Base-by-base conservation (phyloP, 2,329 filamentous ascomycete genomes). In the Neofusicoccum umdonicola region DNA sequence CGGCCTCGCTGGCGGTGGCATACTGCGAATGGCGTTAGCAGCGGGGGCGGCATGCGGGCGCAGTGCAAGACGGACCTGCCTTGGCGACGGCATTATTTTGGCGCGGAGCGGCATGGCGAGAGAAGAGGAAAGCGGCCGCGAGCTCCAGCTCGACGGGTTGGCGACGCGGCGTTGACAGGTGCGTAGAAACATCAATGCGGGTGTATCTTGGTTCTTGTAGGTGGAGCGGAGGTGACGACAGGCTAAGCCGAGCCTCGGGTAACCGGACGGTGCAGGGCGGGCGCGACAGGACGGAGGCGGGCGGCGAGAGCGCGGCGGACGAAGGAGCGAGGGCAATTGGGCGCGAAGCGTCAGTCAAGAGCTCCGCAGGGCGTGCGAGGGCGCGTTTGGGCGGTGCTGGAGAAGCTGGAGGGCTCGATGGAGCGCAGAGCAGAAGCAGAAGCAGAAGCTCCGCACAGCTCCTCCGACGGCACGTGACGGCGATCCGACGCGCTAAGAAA, bases 101-200 rank as follows among this genome's bases (percentile, higher is more conserved):
- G 90, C 90, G 82, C 88, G 88, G 69, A 96, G 84, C 76, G 92
- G 92, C 92, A 97, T 97, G 65, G 72, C 79, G 71, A 68, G 42
- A 66, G 66, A 63, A 64, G 44, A 44, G 22, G 19, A 50, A 6
- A 57, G 44, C 44, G 45, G 71, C 66, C 75, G 75, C 69, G 75
- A 73, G 71, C 67, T 72, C 68, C 75, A 75, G 70, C 72, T 77
- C 73, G 76, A 72, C 75, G 74, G 76, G 66, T 74, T 71, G 64
- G 78, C 74, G 71, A 74, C 67, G 64, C 79, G 73, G 73, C 74
- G 72, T 68, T 78, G 73, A 54, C 75, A 72, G 64, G 74, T 73
- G 71, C 77, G 77, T 67, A 82, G 74, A 71, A 81, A 81, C 81
- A 83, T 83, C 75, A 12, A 31, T 52, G 61, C 62, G 64, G 58